Evolutionary conservation across 129 eudicot species (phyloP), one percentile per base, ranked within the genome.

Genomic region (Lactuca sativa): DNA sequence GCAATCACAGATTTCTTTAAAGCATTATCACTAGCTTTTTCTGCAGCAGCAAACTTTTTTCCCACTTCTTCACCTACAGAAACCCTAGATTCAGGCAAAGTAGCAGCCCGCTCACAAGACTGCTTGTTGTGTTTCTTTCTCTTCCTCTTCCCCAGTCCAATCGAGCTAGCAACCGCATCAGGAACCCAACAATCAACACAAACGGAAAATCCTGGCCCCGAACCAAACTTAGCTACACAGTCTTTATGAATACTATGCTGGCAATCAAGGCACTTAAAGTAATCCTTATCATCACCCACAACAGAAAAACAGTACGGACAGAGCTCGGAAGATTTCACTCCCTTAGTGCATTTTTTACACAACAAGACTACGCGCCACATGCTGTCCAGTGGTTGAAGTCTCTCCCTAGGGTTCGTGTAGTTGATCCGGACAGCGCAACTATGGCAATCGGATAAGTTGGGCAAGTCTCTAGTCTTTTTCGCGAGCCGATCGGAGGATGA

Each of bases 101-200:
- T 25, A 36, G 58, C 43, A 15, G 6, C 37, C 52, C 59, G 37
- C 9, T 59, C 71, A 66, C 57, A 64, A 66, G 59, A 47, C 69
- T 75, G 65, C 56, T 57, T 62, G 17, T 14, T 59, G 78, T 72
- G 67, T 43, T 62, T 74, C 78, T 56, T 69, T 25, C 15, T 68
- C 74, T 79, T 74, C 72, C 62, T 69, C 56, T 69, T 71, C 57
- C 59, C 47, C 33, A 36, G 74, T 82, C 75, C 66, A 71, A 72
- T 33, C 21, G 86, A 85, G 12, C 64, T 85, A 31, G 47, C 80
- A n/a, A 89, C 59, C 57, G 81, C 76, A 38, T 85, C 72, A 5
- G 99, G 99, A 12, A 95, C 75, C 99, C 99, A 95, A 75, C 97
- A 92, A 81, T 92, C 96, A 17, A 92, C 76, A 80, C 98, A 92